Percentiles rank a stretch among this genome's conserved stretches.
phyloP scores from a whole-genome alignment of 139 green algal species.

The Marvania coccoides region DNA sequence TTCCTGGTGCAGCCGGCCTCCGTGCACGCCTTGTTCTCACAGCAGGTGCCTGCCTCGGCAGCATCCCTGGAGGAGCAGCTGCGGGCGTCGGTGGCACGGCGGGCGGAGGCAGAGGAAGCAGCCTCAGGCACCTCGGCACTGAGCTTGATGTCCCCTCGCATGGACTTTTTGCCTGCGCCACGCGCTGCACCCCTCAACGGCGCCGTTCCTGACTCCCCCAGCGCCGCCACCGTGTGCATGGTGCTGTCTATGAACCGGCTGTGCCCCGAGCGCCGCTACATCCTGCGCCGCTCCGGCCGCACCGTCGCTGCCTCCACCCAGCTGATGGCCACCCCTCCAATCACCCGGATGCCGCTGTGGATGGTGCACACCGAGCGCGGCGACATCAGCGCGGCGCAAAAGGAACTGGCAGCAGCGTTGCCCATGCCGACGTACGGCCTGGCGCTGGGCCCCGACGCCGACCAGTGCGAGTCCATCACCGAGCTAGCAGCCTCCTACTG shows the following conservation, averaged over 20 bases:
- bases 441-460: constrained; percentile 19
- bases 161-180: too few relatives aligned
- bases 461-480: constrained; percentile 1
- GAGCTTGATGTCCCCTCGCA: constrained; percentile 13
- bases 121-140: neutral
- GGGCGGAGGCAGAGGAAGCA: constrained; percentile 1
- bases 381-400: constrained; percentile 13
- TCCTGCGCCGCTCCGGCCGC: constrained; percentile 6
- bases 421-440: constrained; percentile 28
- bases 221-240: constrained; percentile 6
- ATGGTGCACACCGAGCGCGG: constrained; percentile 56
- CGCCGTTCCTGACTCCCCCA: neutral
- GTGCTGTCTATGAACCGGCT: constrained; percentile 27
- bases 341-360: constrained; percentile 55
- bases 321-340: neutral
- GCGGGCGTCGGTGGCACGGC: neutral
- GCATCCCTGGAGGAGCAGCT: constrained; percentile 2
- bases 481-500: constrained; percentile 25
- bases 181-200: neutral
- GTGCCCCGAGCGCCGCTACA: constrained; percentile 29
- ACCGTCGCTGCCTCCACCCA: constrained; percentile 1
- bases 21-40: neutral
- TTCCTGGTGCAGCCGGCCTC: constrained; percentile 8
- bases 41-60: neutral
- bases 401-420: constrained; percentile 18